A percentile compares a stretch with the other conserved stretches of the same genome.
These are phyloP conservation scores for Trametes versicolor DNA, from an alignment of 1,284 basidiomycete species.

Conservation along the genomic window DNA sequence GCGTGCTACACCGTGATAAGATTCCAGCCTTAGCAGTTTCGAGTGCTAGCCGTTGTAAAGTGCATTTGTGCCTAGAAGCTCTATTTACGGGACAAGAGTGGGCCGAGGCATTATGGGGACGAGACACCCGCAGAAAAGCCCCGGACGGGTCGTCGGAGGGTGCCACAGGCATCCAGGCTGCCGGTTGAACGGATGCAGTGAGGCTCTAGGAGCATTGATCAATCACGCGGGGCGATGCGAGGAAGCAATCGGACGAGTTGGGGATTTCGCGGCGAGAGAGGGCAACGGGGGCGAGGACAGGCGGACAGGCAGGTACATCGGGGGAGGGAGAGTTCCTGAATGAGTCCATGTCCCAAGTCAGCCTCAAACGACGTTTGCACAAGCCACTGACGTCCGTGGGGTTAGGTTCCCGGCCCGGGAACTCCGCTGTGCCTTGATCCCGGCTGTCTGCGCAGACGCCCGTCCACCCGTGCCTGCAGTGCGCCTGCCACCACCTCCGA, in stretches of 20 bases:
- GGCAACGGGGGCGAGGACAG: not conserved
- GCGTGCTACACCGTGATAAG: not conserved
- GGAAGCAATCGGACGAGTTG: not conserved
- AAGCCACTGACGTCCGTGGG: not conserved
- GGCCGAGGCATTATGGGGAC: not conserved
- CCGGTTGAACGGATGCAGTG: not conserved
- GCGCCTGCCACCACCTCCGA: too few species aligned
- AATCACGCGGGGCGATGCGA: not conserved
- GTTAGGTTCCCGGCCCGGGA: conserved; percentile 1
- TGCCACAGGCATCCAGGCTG: conserved; percentile 3
- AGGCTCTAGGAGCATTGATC: not conserved
- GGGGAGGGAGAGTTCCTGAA: not conserved
- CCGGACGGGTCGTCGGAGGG: not conserved
- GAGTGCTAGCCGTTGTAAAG: not conserved
- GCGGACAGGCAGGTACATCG: not conserved
- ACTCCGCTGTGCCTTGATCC: not conserved
- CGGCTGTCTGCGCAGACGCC: not conserved
- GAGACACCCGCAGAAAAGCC: not conserved
- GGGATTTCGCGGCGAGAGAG: not conserved
- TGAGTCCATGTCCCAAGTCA: not conserved
- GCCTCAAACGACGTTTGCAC: not conserved
- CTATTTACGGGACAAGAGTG: not conserved
- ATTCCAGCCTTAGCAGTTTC: not conserved
- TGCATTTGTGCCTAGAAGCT: not conserved
- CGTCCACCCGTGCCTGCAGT: not conserved